phyloP scores from a whole-genome alignment of 257 asterid genomes.

The Solanum clarkiae region DNA sequence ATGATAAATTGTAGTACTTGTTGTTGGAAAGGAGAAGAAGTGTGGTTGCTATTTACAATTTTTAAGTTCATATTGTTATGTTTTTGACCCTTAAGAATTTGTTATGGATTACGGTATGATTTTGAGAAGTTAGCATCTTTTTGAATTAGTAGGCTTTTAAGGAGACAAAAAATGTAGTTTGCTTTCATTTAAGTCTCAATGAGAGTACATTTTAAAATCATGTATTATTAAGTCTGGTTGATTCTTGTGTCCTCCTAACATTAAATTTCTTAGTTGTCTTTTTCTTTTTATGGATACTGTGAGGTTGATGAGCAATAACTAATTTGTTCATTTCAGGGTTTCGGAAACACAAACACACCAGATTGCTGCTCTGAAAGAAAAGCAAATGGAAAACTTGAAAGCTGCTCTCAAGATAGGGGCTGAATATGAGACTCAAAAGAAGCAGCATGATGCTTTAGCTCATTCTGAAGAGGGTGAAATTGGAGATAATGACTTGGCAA shows the following conservation, averaged over 20 bases:
- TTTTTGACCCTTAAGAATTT: not conserved
- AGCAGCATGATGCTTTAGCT: conserved; percentile 22
- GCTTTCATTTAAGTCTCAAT: not conserved
- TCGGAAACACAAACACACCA: conserved; percentile 89
- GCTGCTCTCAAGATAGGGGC: conserved; percentile 78
- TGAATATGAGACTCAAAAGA: conserved; percentile 40
- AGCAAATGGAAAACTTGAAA: conserved; percentile 71
- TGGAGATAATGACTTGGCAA: conserved; percentile 22
- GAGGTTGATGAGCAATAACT: not conserved
- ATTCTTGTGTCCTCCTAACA: not conserved
- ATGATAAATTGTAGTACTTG: not conserved
- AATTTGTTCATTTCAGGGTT: conserved; percentile 28
- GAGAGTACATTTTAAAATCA: not conserved
- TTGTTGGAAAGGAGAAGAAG: not conserved
- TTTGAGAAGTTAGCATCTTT: not conserved
- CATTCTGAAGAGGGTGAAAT: conserved; percentile 22
- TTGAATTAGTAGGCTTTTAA: not conserved
- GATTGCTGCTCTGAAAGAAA: conserved; percentile 79
- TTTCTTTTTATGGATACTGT: not conserved
- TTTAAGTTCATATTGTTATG: not conserved
- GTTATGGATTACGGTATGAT: not conserved
- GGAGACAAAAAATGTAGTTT: not conserved
- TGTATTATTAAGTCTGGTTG: not conserved
- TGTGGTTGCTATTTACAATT: not conserved
- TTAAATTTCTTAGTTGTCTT: not conserved